Evolutionary conservation across 2,329 filamentous ascomycete genomes (phyloP).

Genomic region (Metarhizium guizhouense): DNA sequence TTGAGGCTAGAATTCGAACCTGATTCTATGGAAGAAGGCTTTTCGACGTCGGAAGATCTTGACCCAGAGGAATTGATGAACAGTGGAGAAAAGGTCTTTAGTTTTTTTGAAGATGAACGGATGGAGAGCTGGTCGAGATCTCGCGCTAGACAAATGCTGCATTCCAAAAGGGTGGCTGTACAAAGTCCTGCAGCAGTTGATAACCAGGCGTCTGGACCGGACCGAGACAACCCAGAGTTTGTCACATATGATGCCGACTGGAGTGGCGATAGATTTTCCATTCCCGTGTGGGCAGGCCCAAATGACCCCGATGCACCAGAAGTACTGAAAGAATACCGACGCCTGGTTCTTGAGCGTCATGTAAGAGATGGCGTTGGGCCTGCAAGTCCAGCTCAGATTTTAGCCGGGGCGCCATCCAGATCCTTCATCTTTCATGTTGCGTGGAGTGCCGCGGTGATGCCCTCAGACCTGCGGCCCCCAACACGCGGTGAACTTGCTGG

Average conservation of each 20-base stretch:
- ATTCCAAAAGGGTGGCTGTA: conserved; percentile 4
- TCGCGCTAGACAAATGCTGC: not conserved
- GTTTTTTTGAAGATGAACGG: conserved; percentile 32
- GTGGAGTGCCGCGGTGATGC: conserved; percentile 41
- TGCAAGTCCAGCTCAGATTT: conserved; percentile 38
- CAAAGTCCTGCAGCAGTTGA: not conserved
- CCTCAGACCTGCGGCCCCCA: conserved; percentile 20
- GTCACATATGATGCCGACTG: conserved; percentile 15
- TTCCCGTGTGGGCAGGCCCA: conserved; percentile 39
- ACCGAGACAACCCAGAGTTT: conserved; percentile 13
- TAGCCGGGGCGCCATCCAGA: conserved; percentile 37
- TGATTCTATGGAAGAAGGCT: conserved; percentile 26
- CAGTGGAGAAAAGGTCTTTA: conserved; percentile 29
- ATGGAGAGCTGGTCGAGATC: conserved; percentile 5
- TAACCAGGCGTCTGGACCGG: conserved; percentile 1
- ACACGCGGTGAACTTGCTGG: conserved; percentile 18
- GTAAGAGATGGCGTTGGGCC: conserved; percentile 33
- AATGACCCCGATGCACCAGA: conserved; percentile 20
- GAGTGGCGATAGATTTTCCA: conserved; percentile 16
- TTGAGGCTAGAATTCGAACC: conserved; percentile 46
- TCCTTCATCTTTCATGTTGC: conserved; percentile 40
- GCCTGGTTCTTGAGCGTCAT: conserved; percentile 27
- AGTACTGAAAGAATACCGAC: conserved; percentile 39
- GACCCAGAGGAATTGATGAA: conserved; percentile 35
- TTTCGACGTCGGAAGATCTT: conserved; percentile 22